Base-by-base conservation (phyloP, 2,329 filamentous ascomycete genomes). In the Aspergillus unguis region DNA sequence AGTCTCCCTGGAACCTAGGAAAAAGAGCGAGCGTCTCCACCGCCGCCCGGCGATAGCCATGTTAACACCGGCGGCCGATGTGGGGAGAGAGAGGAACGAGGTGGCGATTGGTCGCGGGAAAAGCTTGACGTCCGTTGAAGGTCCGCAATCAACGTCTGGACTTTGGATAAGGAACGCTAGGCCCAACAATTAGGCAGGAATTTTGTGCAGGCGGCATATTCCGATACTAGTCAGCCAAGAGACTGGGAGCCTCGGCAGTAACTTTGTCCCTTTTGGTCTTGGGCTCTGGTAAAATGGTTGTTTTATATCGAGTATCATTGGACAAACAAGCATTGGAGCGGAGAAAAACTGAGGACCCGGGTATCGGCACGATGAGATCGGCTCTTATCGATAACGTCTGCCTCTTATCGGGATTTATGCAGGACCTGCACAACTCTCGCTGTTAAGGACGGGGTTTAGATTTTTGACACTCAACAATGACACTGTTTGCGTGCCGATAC, bases 41-140 rank as follows among this genome's bases (percentile, higher is more conserved):
- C 17, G 17, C 17, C 17, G 35, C 33, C n/a, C 51, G 46, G 51
- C n/a, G 41, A 49, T 49, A 53, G 23, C 9, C 26, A 40, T 48
- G 17, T 53, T 53, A 53, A 49, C 46, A 29, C 51, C 46, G 46
- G 40, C 23, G n/a, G 29, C 51, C 46, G 46, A 44, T 28, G n/a
- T 41, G 17, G 23, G 17, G 23, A 28, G 6, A 35, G 25, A 4
- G 23, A 42, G 38, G 25, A 23, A 23, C 8, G 31, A 25, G 26
- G 44, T 35, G 33, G 29, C 37, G 17, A 47, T 52, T 52, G 50
- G 50, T 44, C 42, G 23, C 28, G 2, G n/a, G 5, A 27, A 50
- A 52, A 52, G 50, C 44, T 52, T 52, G 38, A 52, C 50, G 31
- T 6, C 25, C 32, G 41, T 17, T 17, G 32, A 32, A 7, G 41